Evolutionary conservation across 2,329 filamentous ascomycete species (phyloP).

Genomic region (Botrytis byssoidea): DNA sequence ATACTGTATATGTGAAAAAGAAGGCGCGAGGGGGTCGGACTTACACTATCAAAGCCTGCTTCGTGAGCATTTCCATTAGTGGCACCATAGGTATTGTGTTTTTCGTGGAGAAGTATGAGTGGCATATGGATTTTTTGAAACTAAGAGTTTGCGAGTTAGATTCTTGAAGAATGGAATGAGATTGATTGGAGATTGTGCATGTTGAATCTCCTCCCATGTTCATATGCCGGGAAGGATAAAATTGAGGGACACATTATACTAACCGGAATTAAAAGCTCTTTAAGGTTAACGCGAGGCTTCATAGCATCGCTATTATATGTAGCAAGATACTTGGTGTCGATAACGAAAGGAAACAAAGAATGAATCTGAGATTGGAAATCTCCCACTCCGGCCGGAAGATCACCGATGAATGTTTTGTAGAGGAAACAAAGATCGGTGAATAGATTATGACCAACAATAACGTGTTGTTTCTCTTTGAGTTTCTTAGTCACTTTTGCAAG

Average conservation of each 20-base stretch:
- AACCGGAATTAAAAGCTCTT: slow-evolving; percentile 46
- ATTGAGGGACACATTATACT: background rate
- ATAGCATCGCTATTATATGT: slow-evolving; percentile 37
- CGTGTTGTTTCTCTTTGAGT: slow-evolving; percentile 37
- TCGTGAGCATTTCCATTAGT: slow-evolving; percentile 45
- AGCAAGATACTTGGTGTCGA: slow-evolving; percentile 62
- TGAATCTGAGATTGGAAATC: slow-evolving; percentile 54
- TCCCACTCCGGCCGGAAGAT: slow-evolving; percentile 52
- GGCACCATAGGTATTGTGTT: slow-evolving; percentile 37
- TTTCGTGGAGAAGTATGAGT: slow-evolving; percentile 41
- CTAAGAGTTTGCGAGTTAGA: background rate
- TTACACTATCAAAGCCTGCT: slow-evolving; percentile 58
- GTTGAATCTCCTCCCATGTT: background rate
- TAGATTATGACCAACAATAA: slow-evolving; percentile 64
- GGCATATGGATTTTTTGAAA: slow-evolving; percentile 45
- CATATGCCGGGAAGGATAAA: background rate
- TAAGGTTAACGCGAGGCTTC: slow-evolving; percentile 47
- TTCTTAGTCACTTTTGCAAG: slow-evolving; percentile 27
- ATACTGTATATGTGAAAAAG: too few species aligned
- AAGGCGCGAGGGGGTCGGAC: background rate
- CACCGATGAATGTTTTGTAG: slow-evolving; percentile 60
- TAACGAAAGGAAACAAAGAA: slow-evolving; percentile 47
- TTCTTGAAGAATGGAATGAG: background rate
- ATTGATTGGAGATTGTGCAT: background rate
- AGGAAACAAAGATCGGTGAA: slow-evolving; percentile 64